A percentile compares a stretch with the other conserved stretches of the same genome.
These are phyloP conservation scores for Sphenostylis stenocarpa DNA, from an alignment of 306 rosid species.

Conservation along the genomic window DNA sequence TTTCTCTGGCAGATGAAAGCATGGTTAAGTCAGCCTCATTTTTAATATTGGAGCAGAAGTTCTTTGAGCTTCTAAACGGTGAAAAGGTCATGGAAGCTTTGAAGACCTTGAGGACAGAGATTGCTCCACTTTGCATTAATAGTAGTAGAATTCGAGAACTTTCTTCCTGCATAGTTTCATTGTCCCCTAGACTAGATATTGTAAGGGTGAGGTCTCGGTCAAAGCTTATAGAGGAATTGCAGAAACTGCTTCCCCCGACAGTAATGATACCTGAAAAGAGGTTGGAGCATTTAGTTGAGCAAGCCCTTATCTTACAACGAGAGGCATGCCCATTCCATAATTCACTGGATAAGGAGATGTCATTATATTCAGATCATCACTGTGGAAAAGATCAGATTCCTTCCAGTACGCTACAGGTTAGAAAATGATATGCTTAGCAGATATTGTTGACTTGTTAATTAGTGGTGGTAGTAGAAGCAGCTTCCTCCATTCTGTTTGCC, in stretches of 20 bases:
- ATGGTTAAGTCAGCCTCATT: slow-evolving; percentile 68
- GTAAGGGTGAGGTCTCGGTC: slow-evolving; percentile 59
- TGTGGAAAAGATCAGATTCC: slow-evolving; percentile 96
- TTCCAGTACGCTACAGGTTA: slow-evolving; percentile 84
- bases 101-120: slow-evolving; percentile 82
- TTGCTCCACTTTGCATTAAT: slow-evolving; percentile 67
- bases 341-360: slow-evolving; percentile 83
- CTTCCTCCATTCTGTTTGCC: neutral
- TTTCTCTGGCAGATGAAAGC: slow-evolving; percentile 65
- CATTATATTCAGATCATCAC: slow-evolving; percentile 83
- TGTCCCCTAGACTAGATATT: slow-evolving; percentile 47
- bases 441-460: slow-evolving; percentile 11
- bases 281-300: slow-evolving; percentile 93
- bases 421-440: slow-evolving; percentile 35
- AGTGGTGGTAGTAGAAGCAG: neutral
- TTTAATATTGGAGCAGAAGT: slow-evolving; percentile 86
- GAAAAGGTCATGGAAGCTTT: slow-evolving; percentile 79
- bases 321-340: slow-evolving; percentile 93
- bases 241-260: slow-evolving; percentile 87
- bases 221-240: slow-evolving; percentile 80
- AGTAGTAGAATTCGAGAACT: slow-evolving; percentile 73
- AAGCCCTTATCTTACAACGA: slow-evolving; percentile 86
- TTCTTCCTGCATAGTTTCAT: slow-evolving; percentile 71
- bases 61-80: slow-evolving; percentile 71
- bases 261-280: slow-evolving; percentile 92